Base-by-base conservation (phyloP, 345 rosid genomes). In the Sonneratia alba region DNA sequence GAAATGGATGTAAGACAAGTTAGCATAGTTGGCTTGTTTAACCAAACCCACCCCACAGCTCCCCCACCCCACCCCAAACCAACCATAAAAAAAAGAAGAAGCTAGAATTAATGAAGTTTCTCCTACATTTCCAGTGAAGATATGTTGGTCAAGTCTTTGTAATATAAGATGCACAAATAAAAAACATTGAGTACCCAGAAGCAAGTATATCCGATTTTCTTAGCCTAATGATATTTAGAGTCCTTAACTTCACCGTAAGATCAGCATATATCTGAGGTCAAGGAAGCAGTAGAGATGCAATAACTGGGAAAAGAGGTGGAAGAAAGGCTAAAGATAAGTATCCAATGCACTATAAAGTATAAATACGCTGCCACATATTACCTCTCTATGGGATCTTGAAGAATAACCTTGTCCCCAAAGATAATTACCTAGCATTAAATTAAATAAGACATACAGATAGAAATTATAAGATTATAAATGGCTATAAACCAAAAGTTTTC, bases 331-430 rank as follows among this genome's bases (percentile, higher is more conserved):
- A n/a, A 21, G 11, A 9, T 38, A 32, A 12, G 55, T 12, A 68
- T 68, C 48, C 53, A 45, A 22, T 64, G 53, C 19, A 67, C 57
- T 63, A 43, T 15, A 68, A 59, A 69, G 80, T 13, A 43, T 6
- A 42, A 38, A 53, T 56, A 27, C 53, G 5, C 6, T 8, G 43
- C 69, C 22, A 70, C 40, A 77, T 65, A 67, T 79, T 79, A 94
- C 97, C 89, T 91, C 80, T 92, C 93, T 15, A 92, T 77, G 3
- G 98, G 94, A 79, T 90, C 92, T 75, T 92, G 96, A 63, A 83
- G 81, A 74, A 96, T 96, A 56, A 82, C 86, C 77, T 81, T 87
- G 78, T 96, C 96, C 36, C 98, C 93, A 72, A 96, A 96, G 79
- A 86, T 84, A 69, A 89, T 79, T 73, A 92, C 83, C 98, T 95